Percentiles rank a stretch among this genome's conserved stretches.
phyloP scores from a whole-genome alignment of 805 yeast genomes.

The Teunomyces stri region DNA sequence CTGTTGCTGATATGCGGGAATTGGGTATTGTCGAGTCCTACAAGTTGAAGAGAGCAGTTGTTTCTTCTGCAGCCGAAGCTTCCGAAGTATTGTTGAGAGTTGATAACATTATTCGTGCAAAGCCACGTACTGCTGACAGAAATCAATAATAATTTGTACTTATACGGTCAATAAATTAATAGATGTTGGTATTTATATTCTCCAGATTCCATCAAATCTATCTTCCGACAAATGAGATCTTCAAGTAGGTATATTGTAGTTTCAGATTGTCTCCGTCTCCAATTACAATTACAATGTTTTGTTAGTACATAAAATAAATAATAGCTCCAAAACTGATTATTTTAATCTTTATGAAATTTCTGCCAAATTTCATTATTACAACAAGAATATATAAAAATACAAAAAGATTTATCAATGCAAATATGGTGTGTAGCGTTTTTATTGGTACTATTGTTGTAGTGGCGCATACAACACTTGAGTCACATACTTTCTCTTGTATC shows the following conservation, averaged over 20 bases:
- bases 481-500: slow-evolving; percentile 84
- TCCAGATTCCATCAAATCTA: neutral
- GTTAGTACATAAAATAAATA: too few relatives aligned
- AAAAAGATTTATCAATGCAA: neutral
- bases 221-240: too few relatives aligned
- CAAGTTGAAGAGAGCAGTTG: slow-evolving; percentile 91
- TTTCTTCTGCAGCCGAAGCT: slow-evolving; percentile 95
- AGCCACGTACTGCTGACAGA: slow-evolving; percentile 95
- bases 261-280: too few relatives aligned
- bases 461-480: slow-evolving; percentile 94
- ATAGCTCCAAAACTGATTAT: neutral
- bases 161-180: neutral
- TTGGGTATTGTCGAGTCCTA: slow-evolving; percentile 90
- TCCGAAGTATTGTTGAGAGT: slow-evolving; percentile 94
- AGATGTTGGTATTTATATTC: neutral
- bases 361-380: neutral
- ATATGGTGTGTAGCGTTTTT: neutral
- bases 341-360: neutral
- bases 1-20: slow-evolving; percentile 90
- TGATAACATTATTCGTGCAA: slow-evolving; percentile 94
- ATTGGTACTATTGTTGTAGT: slow-evolving; percentile 40
- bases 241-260: too few relatives aligned
- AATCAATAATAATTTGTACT: slow-evolving; percentile 27
- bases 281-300: too few relatives aligned
- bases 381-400: neutral